Percentiles rank a stretch among this genome's conserved stretches.
Evolutionary conservation across 2,329 filamentous ascomycete genomes (phyloP).

Genomic region (Aspergillus proliferans): DNA sequence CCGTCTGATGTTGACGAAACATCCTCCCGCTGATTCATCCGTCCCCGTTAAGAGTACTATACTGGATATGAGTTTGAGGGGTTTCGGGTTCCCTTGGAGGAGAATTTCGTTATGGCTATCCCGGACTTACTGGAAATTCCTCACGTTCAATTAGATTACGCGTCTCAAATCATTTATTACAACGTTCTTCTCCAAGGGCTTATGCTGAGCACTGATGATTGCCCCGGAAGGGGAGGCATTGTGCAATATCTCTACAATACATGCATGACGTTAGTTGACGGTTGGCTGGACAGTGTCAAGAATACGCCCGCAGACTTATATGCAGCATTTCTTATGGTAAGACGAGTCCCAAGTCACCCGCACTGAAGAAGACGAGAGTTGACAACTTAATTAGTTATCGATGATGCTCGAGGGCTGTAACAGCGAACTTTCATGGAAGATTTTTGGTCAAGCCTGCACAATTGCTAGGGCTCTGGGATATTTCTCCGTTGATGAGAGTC

Average conservation of each 20-base stretch:
- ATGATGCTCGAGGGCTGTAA: slow-evolving; percentile 11
- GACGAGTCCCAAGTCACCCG: too few relatives aligned
- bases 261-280: slow-evolving; percentile 3
- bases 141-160: slow-evolving; percentile 9
- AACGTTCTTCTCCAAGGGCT: slow-evolving; percentile 9
- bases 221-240: not conserved
- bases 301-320: slow-evolving; percentile 10
- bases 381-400: slow-evolving; percentile 5
- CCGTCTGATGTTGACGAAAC: too few relatives aligned
- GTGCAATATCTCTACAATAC: slow-evolving; percentile 7
- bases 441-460: slow-evolving; percentile 4
- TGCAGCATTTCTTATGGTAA: slow-evolving; percentile 10
- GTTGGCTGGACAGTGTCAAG: slow-evolving; percentile 7
- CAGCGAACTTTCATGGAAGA: slow-evolving; percentile 11
- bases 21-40: too few relatives aligned
- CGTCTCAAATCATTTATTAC: slow-evolving; percentile 11
- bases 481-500: slow-evolving; percentile 9
- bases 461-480: slow-evolving; percentile 11
- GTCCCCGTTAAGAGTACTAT: too few relatives aligned
- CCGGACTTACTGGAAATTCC: slow-evolving; percentile 12
- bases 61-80: slow-evolving; percentile 10
- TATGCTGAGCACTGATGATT: slow-evolving; percentile 1
- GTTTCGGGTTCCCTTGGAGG: slow-evolving; percentile 9
- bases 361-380: not conserved
- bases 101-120: slow-evolving; percentile 8